These are phyloP conservation scores for Neopestalotiopsis sp. DNA, from an alignment of 2,329 filamentous ascomycete species.

Conservation along the genomic window DNA sequence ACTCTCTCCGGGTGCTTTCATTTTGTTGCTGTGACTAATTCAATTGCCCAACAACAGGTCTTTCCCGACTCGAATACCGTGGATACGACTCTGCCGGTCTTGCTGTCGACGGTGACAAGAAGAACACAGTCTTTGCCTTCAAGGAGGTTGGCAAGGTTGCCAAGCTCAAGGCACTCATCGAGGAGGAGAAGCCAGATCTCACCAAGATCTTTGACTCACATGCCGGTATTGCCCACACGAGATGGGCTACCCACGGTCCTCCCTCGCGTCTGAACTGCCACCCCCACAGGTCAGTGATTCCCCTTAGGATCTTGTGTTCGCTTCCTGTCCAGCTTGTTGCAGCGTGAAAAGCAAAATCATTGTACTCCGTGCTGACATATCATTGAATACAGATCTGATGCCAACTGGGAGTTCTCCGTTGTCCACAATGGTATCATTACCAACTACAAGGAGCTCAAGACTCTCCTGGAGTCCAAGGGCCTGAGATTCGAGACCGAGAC, in stretches of 20 bases:
- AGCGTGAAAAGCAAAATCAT: slow-evolving; percentile 4
- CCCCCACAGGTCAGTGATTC: slow-evolving; percentile 79
- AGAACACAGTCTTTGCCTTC: slow-evolving; percentile 95
- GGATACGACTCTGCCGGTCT: slow-evolving; percentile 98
- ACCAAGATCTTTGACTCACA: slow-evolving; percentile 97
- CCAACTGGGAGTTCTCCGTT: slow-evolving; percentile 93
- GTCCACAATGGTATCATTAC: slow-evolving; percentile 99
- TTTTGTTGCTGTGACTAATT: not conserved
- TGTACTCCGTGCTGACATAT: slow-evolving; percentile 10
- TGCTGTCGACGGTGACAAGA: slow-evolving; percentile 96
- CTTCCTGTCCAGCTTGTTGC: slow-evolving; percentile 24
- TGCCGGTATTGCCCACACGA: slow-evolving; percentile 97
- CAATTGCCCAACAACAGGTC: slow-evolving; percentile 60
- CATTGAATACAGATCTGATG: slow-evolving; percentile 74
- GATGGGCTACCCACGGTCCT: slow-evolving; percentile 97
- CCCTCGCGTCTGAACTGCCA: slow-evolving; percentile 97
- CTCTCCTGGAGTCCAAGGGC: slow-evolving; percentile 89
- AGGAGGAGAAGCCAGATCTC: slow-evolving; percentile 80
- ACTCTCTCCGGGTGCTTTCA: not conserved
- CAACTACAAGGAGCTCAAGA: slow-evolving; percentile 99
- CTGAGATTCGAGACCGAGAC: slow-evolving; percentile 99
- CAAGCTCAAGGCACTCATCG: slow-evolving; percentile 93
- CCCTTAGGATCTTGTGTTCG: not conserved
- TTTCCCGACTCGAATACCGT: slow-evolving; percentile 95
- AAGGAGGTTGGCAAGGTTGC: slow-evolving; percentile 99